Percentiles rank a stretch among this genome's conserved stretches.
Conservation (phyloP, 768 basidiomycete genomes). For the Hydnum rufescens region DNA sequence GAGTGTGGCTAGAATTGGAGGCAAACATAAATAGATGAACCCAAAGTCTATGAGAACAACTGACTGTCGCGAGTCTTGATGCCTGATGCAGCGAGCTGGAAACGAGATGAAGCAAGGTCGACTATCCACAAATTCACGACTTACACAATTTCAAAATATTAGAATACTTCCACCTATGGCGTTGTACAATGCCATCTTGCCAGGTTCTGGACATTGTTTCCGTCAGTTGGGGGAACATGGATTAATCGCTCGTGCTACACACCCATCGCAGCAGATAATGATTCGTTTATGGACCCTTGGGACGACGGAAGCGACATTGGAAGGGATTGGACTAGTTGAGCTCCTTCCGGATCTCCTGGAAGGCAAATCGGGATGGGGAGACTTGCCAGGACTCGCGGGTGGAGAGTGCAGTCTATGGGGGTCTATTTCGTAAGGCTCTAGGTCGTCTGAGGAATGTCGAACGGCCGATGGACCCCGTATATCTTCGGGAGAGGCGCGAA, state of each 20-base stretch:
- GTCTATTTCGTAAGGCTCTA: no score
- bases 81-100: background rate
- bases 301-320: background rate
- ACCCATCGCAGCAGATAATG: slow-evolving; percentile 62
- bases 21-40: no score
- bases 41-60: background rate
- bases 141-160: background rate
- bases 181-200: background rate
- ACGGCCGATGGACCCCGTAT: background rate
- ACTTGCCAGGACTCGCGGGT: background rate
- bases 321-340: background rate
- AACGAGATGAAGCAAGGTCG: background rate
- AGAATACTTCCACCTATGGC: background rate
- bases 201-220: background rate
- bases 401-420: no score
- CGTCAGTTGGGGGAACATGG: background rate
- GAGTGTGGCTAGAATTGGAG: slow-evolving; percentile 10
- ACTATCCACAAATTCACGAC: background rate
- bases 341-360: background rate
- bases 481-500: background rate
- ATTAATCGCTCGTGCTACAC: slow-evolving; percentile 11
- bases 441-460: background rate
- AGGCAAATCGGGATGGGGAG: background rate
- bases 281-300: slow-evolving; percentile 32
- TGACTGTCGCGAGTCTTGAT: background rate